A percentile compares a stretch with the other conserved stretches of the same genome.
Conservation (phyloP, 1,284 basidiomycete species). For the Sutorius eximius region DNA sequence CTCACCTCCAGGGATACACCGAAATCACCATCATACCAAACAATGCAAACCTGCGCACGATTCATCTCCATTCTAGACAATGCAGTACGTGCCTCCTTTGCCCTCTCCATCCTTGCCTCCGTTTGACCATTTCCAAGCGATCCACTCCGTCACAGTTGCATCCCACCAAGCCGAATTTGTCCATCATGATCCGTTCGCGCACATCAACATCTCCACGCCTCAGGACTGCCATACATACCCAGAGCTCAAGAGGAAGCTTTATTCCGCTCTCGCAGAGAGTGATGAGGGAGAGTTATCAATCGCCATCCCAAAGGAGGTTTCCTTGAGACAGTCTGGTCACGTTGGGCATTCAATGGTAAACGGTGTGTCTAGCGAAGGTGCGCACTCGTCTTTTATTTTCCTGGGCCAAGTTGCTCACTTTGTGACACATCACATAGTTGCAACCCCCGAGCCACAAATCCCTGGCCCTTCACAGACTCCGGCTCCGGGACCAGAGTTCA, state of each 20-base stretch:
- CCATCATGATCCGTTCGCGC: slow-evolving; percentile 74
- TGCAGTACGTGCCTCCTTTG: slow-evolving; percentile 57
- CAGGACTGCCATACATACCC: slow-evolving; percentile 89
- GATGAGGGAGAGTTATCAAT: slow-evolving; percentile 96
- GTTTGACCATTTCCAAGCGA: slow-evolving; percentile 46
- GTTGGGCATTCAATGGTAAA: slow-evolving; percentile 41
- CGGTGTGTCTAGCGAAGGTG: slow-evolving; percentile 51
- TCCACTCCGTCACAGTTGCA: slow-evolving; percentile 72
- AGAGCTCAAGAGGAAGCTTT: slow-evolving; percentile 91
- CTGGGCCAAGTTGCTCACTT: slow-evolving; percentile 12
- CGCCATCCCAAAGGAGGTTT: slow-evolving; percentile 80
- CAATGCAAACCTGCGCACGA: slow-evolving; percentile 70
- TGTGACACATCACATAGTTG: slow-evolving; percentile 42
- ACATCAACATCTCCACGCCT: slow-evolving; percentile 67
- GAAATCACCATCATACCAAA: slow-evolving; percentile 86
- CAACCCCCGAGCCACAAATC: slow-evolving; percentile 76
- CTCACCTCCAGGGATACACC: slow-evolving; percentile 72
- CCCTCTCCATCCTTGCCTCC: neutral
- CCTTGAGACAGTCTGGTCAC: slow-evolving; percentile 60
- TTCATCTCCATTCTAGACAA: slow-evolving; percentile 85
- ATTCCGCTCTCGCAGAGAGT: slow-evolving; percentile 85
- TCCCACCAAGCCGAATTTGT: slow-evolving; percentile 71
- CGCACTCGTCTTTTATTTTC: slow-evolving; percentile 8
- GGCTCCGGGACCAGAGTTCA: slow-evolving; percentile 61
- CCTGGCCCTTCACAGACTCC: slow-evolving; percentile 53